Evolutionary conservation across 2,329 filamentous ascomycete genomes (phyloP).

Genomic region (Clonostachys byssicola): DNA sequence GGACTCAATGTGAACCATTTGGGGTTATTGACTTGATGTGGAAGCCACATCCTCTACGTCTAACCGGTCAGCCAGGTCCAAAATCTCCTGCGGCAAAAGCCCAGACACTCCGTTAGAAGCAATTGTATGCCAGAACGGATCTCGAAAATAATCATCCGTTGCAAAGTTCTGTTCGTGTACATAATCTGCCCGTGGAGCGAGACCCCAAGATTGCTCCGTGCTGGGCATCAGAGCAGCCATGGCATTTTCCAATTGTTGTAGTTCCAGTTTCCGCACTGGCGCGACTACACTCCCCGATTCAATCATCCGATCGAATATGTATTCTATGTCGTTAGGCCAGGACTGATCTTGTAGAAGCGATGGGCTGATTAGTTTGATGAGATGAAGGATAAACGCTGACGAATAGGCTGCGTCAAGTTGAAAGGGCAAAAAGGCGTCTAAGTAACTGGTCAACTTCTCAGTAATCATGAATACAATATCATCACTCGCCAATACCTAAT

Average conservation of each 20-base stretch:
- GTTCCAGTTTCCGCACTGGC: conserved; percentile 26
- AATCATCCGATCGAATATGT: conserved; percentile 29
- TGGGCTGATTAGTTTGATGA: conserved; percentile 24
- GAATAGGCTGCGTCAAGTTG: conserved; percentile 35
- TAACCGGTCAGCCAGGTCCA: conserved; percentile 21
- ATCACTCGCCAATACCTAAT: conserved; percentile 4
- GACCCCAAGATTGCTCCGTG: conserved; percentile 6
- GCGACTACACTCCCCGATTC: conserved; percentile 28
- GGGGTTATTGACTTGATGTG: too few species aligned
- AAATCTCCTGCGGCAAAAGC: conserved; percentile 18
- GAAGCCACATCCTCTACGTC: conserved; percentile 6
- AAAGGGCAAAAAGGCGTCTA: conserved; percentile 30
- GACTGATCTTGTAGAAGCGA: conserved; percentile 22
- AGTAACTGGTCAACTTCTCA: conserved; percentile 4
- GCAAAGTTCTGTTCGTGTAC: background rate
- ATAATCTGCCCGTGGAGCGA: background rate
- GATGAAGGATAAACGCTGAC: conserved; percentile 30
- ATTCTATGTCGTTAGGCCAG: conserved; percentile 27
- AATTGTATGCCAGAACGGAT: conserved; percentile 20
- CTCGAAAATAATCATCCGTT: background rate
- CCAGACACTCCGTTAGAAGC: conserved; percentile 21
- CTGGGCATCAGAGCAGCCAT: conserved; percentile 20
- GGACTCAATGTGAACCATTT: too few species aligned
- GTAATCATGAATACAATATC: background rate
- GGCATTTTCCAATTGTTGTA: conserved; percentile 28